These are phyloP conservation scores for Rubia tinctorum DNA, from an alignment of 305 asterid genomes.

Conservation along the genomic window DNA sequence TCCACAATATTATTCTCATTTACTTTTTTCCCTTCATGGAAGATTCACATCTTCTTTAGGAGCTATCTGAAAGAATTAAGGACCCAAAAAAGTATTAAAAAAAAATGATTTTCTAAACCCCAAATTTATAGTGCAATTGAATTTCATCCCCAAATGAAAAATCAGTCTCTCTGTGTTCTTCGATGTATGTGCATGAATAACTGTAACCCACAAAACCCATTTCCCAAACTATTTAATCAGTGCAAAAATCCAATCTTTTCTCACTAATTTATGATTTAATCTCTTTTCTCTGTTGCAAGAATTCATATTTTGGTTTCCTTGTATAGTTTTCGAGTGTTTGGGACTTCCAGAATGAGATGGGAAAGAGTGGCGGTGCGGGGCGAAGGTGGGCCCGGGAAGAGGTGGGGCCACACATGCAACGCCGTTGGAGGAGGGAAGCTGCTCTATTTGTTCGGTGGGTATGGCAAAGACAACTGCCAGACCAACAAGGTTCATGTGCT, in stretches of 20 bases:
- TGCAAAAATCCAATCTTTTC: constrained; percentile 2
- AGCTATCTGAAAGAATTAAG: too few relatives aligned
- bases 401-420: constrained; percentile 99
- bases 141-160: background rate
- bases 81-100: too few relatives aligned
- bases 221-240: background rate
- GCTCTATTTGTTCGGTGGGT: constrained; percentile 91
- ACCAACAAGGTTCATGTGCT: constrained; percentile 85
- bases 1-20: too few relatives aligned
- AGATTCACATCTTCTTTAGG: background rate
- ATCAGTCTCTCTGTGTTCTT: constrained; percentile 7
- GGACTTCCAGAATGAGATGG: constrained; percentile 57
- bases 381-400: constrained; percentile 78
- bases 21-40: too few relatives aligned
- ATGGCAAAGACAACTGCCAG: constrained; percentile 77
- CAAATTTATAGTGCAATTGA: background rate
- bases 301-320: background rate
- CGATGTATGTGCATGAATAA: constrained; percentile 20
- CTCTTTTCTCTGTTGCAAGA: background rate
- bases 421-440: constrained; percentile 81
- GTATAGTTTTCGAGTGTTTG: background rate
- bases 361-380: constrained; percentile 49
- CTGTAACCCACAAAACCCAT: constrained; percentile 12
- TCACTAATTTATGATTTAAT: background rate
- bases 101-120: background rate